Evolutionary conservation across 257 asterid genomes (phyloP).

Genomic region (Verbena officinalis): DNA sequence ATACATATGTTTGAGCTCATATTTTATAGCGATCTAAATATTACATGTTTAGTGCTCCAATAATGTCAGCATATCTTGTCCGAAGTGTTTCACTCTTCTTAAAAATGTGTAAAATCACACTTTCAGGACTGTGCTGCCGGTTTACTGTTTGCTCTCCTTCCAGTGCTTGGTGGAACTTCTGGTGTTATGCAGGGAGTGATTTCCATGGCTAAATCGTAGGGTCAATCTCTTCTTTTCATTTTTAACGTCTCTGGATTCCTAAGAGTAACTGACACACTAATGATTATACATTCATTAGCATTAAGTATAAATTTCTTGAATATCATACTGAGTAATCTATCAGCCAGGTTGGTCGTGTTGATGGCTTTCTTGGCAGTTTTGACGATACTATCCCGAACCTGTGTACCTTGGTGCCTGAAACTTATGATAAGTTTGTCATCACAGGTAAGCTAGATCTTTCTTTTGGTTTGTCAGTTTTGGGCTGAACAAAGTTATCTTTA

Average conservation of each 20-base stretch:
- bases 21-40: slow-evolving; percentile 16
- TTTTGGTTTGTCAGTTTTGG: too few relatives aligned
- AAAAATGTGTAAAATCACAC: slow-evolving; percentile 14
- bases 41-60: not conserved
- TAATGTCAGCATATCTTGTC: slow-evolving; percentile 7
- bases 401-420: slow-evolving; percentile 97
- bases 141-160: slow-evolving; percentile 93
- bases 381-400: slow-evolving; percentile 79
- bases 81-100: slow-evolving; percentile 9
- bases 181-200: slow-evolving; percentile 90
- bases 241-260: too few relatives aligned
- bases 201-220: slow-evolving; percentile 98
- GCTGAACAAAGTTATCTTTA: too few relatives aligned
- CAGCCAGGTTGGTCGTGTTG: slow-evolving; percentile 93
- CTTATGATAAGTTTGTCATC: slow-evolving; percentile 98
- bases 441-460: too few relatives aligned
- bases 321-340: slow-evolving; percentile 56
- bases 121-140: slow-evolving; percentile 99
- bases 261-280: too few relatives aligned
- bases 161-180: slow-evolving; percentile 96
- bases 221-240: slow-evolving; percentile 18
- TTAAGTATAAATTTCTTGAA: too few relatives aligned
- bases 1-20: too few relatives aligned
- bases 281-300: too few relatives aligned
- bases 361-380: slow-evolving; percentile 78